phyloP scores from a whole-genome alignment of 306 rosid genomes.

The Biancaea sappan region DNA sequence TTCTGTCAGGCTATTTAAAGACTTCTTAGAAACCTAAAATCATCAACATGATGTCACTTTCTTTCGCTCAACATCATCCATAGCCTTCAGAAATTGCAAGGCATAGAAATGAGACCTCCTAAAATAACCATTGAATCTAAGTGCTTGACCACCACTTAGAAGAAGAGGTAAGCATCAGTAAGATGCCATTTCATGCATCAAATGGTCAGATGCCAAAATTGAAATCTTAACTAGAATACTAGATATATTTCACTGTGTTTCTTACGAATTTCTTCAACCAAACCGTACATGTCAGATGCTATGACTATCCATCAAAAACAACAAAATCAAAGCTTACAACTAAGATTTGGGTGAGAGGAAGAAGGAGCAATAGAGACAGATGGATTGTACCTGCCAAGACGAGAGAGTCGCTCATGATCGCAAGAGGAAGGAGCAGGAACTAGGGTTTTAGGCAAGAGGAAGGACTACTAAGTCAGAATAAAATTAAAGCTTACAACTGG shows the following conservation, averaged over 20 bases:
- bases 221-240: conserved; percentile 24
- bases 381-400: too few species aligned
- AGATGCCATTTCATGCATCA: background rate
- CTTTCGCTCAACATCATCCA: background rate
- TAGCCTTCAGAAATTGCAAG: background rate
- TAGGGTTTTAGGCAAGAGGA: too few species aligned
- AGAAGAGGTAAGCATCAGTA: background rate
- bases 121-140: background rate
- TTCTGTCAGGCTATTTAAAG: background rate
- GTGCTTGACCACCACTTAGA: background rate
- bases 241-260: too few species aligned
- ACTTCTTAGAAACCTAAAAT: background rate
- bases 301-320: too few species aligned
- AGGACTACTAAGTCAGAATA: too few species aligned
- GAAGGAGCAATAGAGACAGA: too few species aligned
- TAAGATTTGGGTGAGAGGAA: too few species aligned
- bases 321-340: too few species aligned
- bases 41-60: background rate
- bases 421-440: too few species aligned
- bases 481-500: too few species aligned
- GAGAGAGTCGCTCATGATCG: too few species aligned
- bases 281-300: too few species aligned
- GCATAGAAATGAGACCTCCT: background rate
- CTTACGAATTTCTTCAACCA: background rate
- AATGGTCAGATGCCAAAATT: background rate